These are phyloP conservation scores for Fragaria ananassa DNA, from an alignment of 306 rosid species.

Conservation along the genomic window DNA sequence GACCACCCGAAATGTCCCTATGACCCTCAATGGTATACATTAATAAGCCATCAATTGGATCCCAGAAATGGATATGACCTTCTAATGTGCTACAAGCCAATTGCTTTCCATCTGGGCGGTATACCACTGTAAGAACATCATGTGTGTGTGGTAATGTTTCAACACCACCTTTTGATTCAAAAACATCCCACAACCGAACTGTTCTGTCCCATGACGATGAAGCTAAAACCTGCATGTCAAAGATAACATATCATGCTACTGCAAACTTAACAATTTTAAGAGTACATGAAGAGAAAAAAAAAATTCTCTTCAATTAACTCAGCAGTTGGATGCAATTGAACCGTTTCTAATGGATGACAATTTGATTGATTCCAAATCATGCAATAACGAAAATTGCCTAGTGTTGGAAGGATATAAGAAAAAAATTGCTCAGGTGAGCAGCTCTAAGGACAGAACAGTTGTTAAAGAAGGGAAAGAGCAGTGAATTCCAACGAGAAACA, in stretches of 20 bases:
- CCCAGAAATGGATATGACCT: conserved; percentile 97
- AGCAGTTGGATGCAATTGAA: not conserved
- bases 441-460: not conserved
- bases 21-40: conserved; percentile 91
- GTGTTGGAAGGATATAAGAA: not conserved
- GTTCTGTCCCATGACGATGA: conserved; percentile 95
- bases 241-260: conserved; percentile 18
- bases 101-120: conserved; percentile 96
- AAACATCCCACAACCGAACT: conserved; percentile 93
- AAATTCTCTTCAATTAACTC: not conserved
- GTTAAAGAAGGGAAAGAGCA: not conserved
- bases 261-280: too few species aligned
- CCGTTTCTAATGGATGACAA: not conserved
- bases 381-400: not conserved
- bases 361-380: not conserved
- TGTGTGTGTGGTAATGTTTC: conserved; percentile 81
- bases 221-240: conserved; percentile 65
- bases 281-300: not conserved
- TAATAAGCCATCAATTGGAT: conserved; percentile 78
- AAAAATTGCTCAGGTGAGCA: not conserved
- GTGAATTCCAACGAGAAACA: not conserved
- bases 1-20: conserved; percentile 92
- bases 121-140: conserved; percentile 83
- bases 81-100: conserved; percentile 95
- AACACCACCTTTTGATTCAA: conserved; percentile 82